Percentiles rank a stretch among this genome's conserved stretches.
Conservation (phyloP, 2,329 filamentous ascomycete species). For the Aspergillus flavus region DNA sequence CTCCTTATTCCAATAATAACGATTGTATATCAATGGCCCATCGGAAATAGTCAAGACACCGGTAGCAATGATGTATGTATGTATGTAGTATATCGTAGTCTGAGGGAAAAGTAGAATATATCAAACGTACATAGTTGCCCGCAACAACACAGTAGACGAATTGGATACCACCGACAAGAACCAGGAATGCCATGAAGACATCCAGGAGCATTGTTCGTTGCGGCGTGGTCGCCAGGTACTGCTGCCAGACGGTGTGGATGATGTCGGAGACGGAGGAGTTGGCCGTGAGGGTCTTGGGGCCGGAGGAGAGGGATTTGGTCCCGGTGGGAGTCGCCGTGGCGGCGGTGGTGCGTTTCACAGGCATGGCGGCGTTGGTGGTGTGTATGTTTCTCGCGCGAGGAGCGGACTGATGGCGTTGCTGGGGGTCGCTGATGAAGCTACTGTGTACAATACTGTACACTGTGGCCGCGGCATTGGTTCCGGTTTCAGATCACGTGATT, state of each 20-base stretch:
- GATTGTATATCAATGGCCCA: too few species aligned
- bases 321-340: slow-evolving; percentile 22
- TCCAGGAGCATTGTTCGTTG: slow-evolving; percentile 93
- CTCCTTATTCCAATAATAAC: too few species aligned
- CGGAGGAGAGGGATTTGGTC: slow-evolving; percentile 34
- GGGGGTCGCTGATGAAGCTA: slow-evolving; percentile 15
- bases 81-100: too few species aligned
- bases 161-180: slow-evolving; percentile 83
- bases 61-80: too few species aligned
- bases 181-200: slow-evolving; percentile 84
- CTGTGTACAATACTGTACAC: slow-evolving; percentile 13
- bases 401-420: background rate
- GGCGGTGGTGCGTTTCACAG: slow-evolving; percentile 29
- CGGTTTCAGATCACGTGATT: slow-evolving; percentile 6
- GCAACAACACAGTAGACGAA: slow-evolving; percentile 90
- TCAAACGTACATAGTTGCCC: slow-evolving; percentile 83
- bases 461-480: background rate
- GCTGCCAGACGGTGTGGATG: slow-evolving; percentile 68
- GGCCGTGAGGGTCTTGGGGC: slow-evolving; percentile 39
- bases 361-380: slow-evolving; percentile 6
- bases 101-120: too few species aligned
- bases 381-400: background rate
- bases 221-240: slow-evolving; percentile 79
- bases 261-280: slow-evolving; percentile 58
- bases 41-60: too few species aligned